Evolutionary conservation across 768 basidiomycete species (phyloP).

Genomic region (Boletus rubropictus): DNA sequence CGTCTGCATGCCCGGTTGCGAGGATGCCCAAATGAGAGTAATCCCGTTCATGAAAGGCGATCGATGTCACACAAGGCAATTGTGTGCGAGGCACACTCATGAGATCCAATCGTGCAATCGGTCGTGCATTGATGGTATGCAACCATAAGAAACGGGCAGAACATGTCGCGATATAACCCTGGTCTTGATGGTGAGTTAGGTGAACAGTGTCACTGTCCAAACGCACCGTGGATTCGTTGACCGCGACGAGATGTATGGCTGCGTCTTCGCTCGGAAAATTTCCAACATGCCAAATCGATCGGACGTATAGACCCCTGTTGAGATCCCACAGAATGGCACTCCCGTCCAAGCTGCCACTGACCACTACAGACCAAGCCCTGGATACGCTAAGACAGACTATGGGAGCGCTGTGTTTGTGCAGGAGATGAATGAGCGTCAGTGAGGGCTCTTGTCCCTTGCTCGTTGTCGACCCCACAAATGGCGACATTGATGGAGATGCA

Average conservation of each 20-base stretch:
- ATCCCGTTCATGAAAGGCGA: slow-evolving; percentile 88
- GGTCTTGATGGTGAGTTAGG: slow-evolving; percentile 5
- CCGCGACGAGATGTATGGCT: slow-evolving; percentile 61
- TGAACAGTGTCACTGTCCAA: too few species aligned
- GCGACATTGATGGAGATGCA: slow-evolving; percentile 11
- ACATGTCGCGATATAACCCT: slow-evolving; percentile 89
- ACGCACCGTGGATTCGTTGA: slow-evolving; percentile 85
- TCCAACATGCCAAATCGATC: slow-evolving; percentile 68
- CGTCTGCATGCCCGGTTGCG: slow-evolving; percentile 74
- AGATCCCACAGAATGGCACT: slow-evolving; percentile 88
- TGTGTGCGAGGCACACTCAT: slow-evolving; percentile 39
- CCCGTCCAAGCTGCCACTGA: slow-evolving; percentile 83
- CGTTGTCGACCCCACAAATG: slow-evolving; percentile 18
- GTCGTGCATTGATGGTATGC: slow-evolving; percentile 82
- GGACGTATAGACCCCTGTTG: slow-evolving; percentile 73
- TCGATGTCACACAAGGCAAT: slow-evolving; percentile 54
- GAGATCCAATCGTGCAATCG: slow-evolving; percentile 67
- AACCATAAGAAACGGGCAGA: slow-evolving; percentile 65
- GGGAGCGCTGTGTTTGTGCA: slow-evolving; percentile 72
- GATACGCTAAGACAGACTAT: slow-evolving; percentile 69
- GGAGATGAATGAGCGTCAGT: slow-evolving; percentile 56
- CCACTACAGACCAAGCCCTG: slow-evolving; percentile 72
- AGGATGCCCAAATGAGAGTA: slow-evolving; percentile 73
- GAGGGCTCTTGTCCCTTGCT: slow-evolving; percentile 24
- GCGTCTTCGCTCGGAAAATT: slow-evolving; percentile 23